Evolutionary conservation across 768 basidiomycete genomes (phyloP), one percentile per base, ranked within the genome.

Genomic region (Tylopilus subfusipes): DNA sequence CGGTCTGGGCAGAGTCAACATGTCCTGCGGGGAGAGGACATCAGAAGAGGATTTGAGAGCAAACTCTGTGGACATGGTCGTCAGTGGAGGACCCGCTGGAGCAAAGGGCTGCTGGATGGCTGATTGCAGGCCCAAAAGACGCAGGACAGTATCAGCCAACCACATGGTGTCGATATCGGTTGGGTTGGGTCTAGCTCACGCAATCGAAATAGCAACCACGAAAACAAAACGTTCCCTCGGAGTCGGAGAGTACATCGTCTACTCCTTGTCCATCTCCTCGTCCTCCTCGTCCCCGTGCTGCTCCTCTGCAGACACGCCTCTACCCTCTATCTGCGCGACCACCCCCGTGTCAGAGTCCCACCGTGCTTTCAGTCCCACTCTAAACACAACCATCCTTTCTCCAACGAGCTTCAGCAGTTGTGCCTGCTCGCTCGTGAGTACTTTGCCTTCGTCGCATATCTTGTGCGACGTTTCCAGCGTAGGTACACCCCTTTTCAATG

Each of bases 381-480:
- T 78, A 71, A 95, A 95, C 45, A 78, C 80, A 3, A 93, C 93
- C 88, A 95, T 88, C 73, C 83, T 86, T 64, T 93, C 82, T 12
- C 92, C 93, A 39, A 93, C 82, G 56, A 98, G 77, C 77, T 98
- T 98, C 57, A 99, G 75, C 43, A 98, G 74, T 72, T 98, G 91
- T 25, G 94, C 86, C 75, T 98, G 90, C 72, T 98, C 95, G 50
- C 82, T 70, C 4, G 88, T 87, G 58, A 99, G 75, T 50, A 73
- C 73, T 61, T 92, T 87, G 45, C 91, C 95, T 69, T 89, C 74
- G 61, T 85, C 82, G 72, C 96, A 98, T 47, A 99, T 74, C 50
- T 81, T 80, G 68, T 98, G 93, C n/a, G 91, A 78, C 43, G 74
- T 79, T 51, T 82, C 80, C 43, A 98, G 74, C 8, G 87, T 89